Conservation (phyloP, 805 yeast species). For the Saturnispora quitensis region DNA sequence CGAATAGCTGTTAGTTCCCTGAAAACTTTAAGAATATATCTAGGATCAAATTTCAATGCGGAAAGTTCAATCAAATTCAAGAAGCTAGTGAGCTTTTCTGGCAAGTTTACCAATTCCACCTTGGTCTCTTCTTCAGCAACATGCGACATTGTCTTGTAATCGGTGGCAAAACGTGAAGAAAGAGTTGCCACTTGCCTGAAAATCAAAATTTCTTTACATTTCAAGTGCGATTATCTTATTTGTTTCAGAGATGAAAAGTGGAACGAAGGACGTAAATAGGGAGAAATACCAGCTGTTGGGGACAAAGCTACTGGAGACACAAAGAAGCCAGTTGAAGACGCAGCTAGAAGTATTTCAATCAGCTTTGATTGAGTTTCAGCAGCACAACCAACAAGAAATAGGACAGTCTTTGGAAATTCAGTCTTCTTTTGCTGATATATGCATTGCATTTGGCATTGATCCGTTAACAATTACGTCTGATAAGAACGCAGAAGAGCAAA, state of each 20-base stretch:
- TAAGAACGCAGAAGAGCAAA: constrained; percentile 40
- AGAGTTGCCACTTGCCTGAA: background rate
- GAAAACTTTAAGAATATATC: constrained; percentile 77
- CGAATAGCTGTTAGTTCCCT: constrained; percentile 75
- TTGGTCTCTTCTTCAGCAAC: constrained; percentile 3
- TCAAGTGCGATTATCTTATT: background rate
- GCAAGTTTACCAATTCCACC: background rate
- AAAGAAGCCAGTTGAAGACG: constrained; percentile 51
- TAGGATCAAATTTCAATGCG: constrained; percentile 60
- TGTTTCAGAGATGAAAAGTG: background rate
- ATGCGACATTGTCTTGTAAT: constrained; percentile 5
- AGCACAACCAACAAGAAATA: constrained; percentile 61
- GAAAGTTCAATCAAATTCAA: constrained; percentile 25
- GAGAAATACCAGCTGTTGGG: constrained; percentile 44
- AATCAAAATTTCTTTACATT: constrained; percentile 17
- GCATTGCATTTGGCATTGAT: constrained; percentile 76
- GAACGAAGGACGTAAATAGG: constrained; percentile 5
- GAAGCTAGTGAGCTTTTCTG: constrained; percentile 4
- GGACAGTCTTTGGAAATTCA: constrained; percentile 55
- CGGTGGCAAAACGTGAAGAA: constrained; percentile 8
- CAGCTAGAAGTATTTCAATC: constrained; percentile 73
- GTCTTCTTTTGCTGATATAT: constrained; percentile 64
- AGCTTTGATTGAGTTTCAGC: constrained; percentile 67
- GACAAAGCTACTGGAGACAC: constrained; percentile 38
- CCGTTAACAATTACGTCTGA: constrained; percentile 43